Evolutionary conservation across 805 yeast species (phyloP).

Genomic region (Pichia phayaonensis): DNA sequence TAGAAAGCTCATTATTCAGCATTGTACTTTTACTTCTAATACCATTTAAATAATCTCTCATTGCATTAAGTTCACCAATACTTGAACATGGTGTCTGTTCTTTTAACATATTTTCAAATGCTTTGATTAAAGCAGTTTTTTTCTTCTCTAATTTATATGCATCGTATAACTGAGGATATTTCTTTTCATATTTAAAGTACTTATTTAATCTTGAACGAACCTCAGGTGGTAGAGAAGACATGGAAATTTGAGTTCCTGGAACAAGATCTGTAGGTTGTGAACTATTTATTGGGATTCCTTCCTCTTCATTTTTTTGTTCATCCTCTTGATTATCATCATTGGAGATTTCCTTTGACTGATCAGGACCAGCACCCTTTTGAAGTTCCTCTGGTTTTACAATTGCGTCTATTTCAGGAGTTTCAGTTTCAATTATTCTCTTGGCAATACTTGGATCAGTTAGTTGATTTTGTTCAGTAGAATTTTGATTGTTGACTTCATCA

Average conservation of each 20-base stretch:
- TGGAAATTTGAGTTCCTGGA: constrained; percentile 27
- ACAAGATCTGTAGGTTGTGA: neutral
- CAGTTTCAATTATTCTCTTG: constrained; percentile 29
- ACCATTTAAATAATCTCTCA: constrained; percentile 64
- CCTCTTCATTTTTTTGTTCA: neutral
- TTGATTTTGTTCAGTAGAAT: constrained; percentile 14
- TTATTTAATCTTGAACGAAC: constrained; percentile 59
- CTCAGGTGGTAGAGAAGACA: constrained; percentile 43
- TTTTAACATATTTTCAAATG: constrained; percentile 61
- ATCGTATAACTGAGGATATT: constrained; percentile 75
- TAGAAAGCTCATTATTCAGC: constrained; percentile 58
- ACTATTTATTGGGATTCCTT: neutral
- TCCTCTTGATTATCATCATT: neutral
- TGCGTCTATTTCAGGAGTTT: constrained; percentile 41
- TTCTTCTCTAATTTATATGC: constrained; percentile 81
- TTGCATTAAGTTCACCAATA: constrained; percentile 61
- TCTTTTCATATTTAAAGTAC: constrained; percentile 80
- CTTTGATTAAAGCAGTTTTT: constrained; percentile 48
- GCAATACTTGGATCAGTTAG: constrained; percentile 21
- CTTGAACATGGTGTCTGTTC: constrained; percentile 78
- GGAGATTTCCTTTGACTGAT: too few species aligned
- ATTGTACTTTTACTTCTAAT: constrained; percentile 52
- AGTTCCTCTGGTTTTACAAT: constrained; percentile 38
- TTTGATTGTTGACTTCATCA: constrained; percentile 24
- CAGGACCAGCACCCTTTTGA: constrained; percentile 1